Conservation (phyloP, 2,329 filamentous ascomycete genomes). For the Epichloe aotearoae region DNA sequence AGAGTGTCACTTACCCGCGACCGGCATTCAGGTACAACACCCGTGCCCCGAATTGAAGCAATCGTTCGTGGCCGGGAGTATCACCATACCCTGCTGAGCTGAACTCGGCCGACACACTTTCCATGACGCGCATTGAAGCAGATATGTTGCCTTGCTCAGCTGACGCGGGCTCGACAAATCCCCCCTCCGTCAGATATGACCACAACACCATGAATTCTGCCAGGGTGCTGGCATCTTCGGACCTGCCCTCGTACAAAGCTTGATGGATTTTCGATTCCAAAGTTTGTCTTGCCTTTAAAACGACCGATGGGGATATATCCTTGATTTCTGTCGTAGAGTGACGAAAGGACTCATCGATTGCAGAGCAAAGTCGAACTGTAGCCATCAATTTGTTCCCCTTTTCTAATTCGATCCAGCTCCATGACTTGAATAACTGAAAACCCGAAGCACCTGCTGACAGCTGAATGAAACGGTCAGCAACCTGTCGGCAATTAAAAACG, state of each 20-base stretch:
- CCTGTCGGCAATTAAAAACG: neutral
- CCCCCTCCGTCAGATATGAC: slow-evolving; percentile 44
- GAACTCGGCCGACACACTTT: slow-evolving; percentile 29
- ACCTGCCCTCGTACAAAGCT: slow-evolving; percentile 35
- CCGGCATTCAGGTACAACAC: slow-evolving; percentile 55
- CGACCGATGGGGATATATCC: slow-evolving; percentile 19
- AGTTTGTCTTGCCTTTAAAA: slow-evolving; percentile 41
- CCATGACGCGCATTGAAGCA: slow-evolving; percentile 31
- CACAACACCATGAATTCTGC: slow-evolving; percentile 53
- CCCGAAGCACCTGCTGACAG: slow-evolving; percentile 9
- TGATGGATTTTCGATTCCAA: slow-evolving; percentile 42
- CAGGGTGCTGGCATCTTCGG: slow-evolving; percentile 36
- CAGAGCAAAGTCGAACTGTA: slow-evolving; percentile 26
- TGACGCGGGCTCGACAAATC: slow-evolving; percentile 29
- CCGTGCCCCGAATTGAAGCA: slow-evolving; percentile 55
- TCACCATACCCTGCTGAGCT: slow-evolving; percentile 19
- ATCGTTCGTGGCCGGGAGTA: slow-evolving; percentile 39
- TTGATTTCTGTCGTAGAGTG: slow-evolving; percentile 5
- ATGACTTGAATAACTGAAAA: slow-evolving; percentile 43
- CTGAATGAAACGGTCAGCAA: slow-evolving; percentile 8
- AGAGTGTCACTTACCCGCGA: slow-evolving; percentile 30
- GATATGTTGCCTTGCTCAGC: slow-evolving; percentile 41
- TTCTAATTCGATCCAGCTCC: slow-evolving; percentile 54
- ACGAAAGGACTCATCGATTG: slow-evolving; percentile 19
- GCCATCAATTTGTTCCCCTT: slow-evolving; percentile 21